Base-by-base conservation (phyloP, 169 alveolate species). In the Plasmodium adleri region DNA sequence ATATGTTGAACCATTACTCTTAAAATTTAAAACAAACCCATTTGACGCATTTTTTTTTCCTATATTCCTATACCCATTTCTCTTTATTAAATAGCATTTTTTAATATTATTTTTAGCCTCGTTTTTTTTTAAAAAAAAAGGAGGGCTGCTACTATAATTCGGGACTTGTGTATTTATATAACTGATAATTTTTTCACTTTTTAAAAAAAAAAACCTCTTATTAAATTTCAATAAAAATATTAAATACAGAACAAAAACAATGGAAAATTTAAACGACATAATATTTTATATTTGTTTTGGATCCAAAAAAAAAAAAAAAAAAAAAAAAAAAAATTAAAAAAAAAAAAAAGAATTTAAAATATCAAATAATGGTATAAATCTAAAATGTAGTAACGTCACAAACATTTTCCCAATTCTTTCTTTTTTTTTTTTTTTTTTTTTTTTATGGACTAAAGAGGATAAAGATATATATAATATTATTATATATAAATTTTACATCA, bases 231-330 rank as follows among this genome's bases (percentile, higher is more conserved):
- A 71, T 54, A 78, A 45, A 78, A 64, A 26, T 58, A 78, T 58
- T 26, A 58, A 15, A 5, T 64, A 24, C 59, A 78, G 67, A 39
- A 49, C 67, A 20, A 78, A 59, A 71, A 78, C 49, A 56, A 64
- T 45, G 24, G 62, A n/a, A 64, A 39, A 78, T 49, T 50, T 64
- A 71, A 64, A 78, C 89, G 70, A 78, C 89, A 78, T 78, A 78
- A 64, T 73, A 73, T 26, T 74, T 39, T 39, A 39, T 39, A 43
- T 52, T 49, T 58, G 63, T 60, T 56, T 9, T 39, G 9, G 47
- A 39, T 39, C 47, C 47, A 39, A 39, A 39, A 39, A 39, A 39
- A 39, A 39, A 32, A 32, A 32, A 32, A 32, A 5, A 5, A 32
- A 32, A 32, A 32, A 32, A 32, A 32, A 32, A 32, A 32, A 32